Percentiles rank a stretch among this genome's conserved stretches.
Evolutionary conservation across 164 flowering plant genomes (phyloP).

Genomic region (Malania oleifera): DNA sequence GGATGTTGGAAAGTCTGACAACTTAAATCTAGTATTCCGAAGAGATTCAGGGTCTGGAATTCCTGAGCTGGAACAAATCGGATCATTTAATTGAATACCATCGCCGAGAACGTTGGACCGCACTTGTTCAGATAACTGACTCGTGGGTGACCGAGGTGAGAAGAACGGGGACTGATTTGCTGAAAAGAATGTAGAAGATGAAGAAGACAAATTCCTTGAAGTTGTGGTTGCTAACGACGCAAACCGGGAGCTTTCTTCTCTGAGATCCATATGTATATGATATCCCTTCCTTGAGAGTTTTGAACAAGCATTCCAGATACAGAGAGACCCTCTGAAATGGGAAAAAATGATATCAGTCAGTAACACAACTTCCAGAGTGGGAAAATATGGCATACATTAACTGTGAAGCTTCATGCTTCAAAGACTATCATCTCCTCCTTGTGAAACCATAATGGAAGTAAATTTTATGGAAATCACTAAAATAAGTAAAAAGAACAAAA

Average conservation of each 20-base stretch:
- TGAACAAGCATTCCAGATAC: slow-evolving; percentile 27
- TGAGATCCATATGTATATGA: slow-evolving; percentile 52
- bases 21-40: slow-evolving; percentile 18
- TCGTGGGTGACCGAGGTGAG: slow-evolving; percentile 73
- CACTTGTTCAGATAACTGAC: slow-evolving; percentile 38
- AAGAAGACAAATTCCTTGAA: slow-evolving; percentile 72
- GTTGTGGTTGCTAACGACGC: slow-evolving; percentile 41
- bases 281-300: slow-evolving; percentile 8
- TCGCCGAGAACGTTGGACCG: slow-evolving; percentile 33
- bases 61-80: slow-evolving; percentile 22
- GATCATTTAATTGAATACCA: slow-evolving; percentile 19
- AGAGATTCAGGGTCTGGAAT: slow-evolving; percentile 27
- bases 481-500: not conserved
- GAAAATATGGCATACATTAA: not conserved
- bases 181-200: slow-evolving; percentile 83
- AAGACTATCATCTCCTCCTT: not conserved
- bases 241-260: slow-evolving; percentile 58
- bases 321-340: slow-evolving; percentile 22
- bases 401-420: not conserved
- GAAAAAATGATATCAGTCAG: slow-evolving; percentile 14
- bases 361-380: slow-evolving; percentile 7
- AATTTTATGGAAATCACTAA: not conserved
- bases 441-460: not conserved
- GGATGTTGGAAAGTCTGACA: slow-evolving; percentile 21
- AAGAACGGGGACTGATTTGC: slow-evolving; percentile 90